Conservation (phyloP, 306 rosid species). For the Lathyrus oleraceus region DNA sequence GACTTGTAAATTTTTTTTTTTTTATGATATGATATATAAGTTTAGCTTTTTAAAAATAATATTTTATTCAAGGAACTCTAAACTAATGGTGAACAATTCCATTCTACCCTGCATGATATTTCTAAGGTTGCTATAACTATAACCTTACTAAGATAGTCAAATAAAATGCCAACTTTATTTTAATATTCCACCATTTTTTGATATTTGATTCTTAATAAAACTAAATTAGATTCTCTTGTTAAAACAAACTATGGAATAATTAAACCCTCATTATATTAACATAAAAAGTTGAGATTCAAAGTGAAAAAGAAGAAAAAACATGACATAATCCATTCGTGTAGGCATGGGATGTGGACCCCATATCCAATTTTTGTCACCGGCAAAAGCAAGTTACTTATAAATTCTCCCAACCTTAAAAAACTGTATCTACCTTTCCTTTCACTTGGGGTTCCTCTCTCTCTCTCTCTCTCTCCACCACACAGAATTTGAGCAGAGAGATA, state of each 20-base stretch:
- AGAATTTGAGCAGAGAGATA: conserved; percentile 20
- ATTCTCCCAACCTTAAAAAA: background rate
- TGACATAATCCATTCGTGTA: background rate
- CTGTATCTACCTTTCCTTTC: conserved; percentile 7
- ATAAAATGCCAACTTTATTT: too few relatives aligned
- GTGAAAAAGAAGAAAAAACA: background rate
- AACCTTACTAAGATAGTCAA: too few relatives aligned
- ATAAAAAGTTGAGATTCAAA: background rate
- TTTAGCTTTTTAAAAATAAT: too few relatives aligned
- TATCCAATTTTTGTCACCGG: conserved; percentile 19
- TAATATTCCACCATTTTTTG: too few relatives aligned
- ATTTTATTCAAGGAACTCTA: too few relatives aligned
- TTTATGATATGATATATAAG: too few relatives aligned
- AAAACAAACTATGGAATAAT: background rate
- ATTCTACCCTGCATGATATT: too few relatives aligned
- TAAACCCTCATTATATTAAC: background rate
- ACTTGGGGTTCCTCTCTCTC: conserved; percentile 15
- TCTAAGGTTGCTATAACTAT: too few relatives aligned
- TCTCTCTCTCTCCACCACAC: background rate
- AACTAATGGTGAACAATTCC: too few relatives aligned
- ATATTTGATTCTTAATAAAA: too few relatives aligned
- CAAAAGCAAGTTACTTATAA: conserved; percentile 32
- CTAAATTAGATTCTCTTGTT: too few relatives aligned
- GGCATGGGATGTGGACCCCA: background rate
- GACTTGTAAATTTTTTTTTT: too few relatives aligned